These are phyloP conservation scores for Geotrichum histeridarum DNA, from an alignment of 1,139 yeast genomes.

Conservation along the genomic window DNA sequence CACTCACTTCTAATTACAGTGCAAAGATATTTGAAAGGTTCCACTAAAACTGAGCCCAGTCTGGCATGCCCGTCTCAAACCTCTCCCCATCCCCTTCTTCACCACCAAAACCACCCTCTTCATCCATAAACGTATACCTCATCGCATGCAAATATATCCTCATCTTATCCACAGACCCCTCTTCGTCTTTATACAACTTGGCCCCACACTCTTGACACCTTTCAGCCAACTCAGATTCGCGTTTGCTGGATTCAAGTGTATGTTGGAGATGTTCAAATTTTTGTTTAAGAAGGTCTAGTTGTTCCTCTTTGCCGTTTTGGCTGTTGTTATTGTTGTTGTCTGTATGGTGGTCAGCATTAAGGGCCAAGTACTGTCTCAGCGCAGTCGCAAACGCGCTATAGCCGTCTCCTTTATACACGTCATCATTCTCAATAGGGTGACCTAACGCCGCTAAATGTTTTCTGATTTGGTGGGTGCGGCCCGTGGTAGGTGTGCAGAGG, in stretches of 20 bases:
- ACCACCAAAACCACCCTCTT: too few relatives aligned
- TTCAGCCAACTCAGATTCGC: not conserved
- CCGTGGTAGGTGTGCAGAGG: constrained; percentile 62
- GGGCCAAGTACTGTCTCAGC: too few relatives aligned
- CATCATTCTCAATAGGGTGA: constrained; percentile 65
- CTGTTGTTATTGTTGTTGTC: not conserved
- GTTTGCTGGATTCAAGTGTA: not conserved
- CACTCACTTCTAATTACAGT: too few relatives aligned
- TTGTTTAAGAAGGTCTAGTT: not conserved
- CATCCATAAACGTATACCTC: constrained; percentile 18
- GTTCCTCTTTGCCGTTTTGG: not conserved
- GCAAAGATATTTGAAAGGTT: too few relatives aligned
- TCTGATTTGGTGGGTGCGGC: constrained; percentile 74
- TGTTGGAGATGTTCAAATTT: not conserved
- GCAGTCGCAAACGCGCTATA: not conserved
- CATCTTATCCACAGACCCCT: constrained; percentile 35
- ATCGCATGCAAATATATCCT: constrained; percentile 57
- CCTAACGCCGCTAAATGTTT: constrained; percentile 65
- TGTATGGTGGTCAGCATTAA: not conserved
- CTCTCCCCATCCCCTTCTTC: not conserved
- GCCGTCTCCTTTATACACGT: constrained; percentile 40
- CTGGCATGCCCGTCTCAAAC: constrained; percentile 9
- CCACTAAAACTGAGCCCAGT: constrained; percentile 12
- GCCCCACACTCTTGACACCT: constrained; percentile 10
- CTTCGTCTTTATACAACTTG: constrained; percentile 27